Percentiles rank a stretch among this genome's conserved stretches.
Evolutionary conservation across 2,329 filamentous ascomycete genomes (phyloP).

Genomic region (Alternaria brassicicola): DNA sequence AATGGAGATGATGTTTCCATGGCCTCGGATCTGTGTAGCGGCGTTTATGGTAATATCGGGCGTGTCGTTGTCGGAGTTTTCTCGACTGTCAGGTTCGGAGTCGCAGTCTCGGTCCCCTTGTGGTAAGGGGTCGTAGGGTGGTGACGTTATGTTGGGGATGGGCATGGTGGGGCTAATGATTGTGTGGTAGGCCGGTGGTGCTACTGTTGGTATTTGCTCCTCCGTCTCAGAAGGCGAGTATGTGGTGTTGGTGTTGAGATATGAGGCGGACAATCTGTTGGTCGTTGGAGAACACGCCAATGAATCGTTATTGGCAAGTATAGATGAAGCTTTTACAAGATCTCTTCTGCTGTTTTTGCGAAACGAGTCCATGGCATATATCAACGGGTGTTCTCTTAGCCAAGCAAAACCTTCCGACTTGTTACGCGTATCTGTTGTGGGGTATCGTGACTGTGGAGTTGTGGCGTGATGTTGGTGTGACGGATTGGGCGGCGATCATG

Average conservation of each 20-base stretch:
- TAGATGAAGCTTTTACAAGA: constrained; percentile 29
- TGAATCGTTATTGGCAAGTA: constrained; percentile 3
- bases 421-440: constrained; percentile 6
- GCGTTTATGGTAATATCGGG: constrained; percentile 47
- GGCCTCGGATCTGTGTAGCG: constrained; percentile 41
- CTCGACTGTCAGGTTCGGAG: not conserved
- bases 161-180: constrained; percentile 31
- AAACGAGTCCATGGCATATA: constrained; percentile 31
- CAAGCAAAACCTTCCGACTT: not conserved
- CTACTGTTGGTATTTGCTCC: constrained; percentile 11
- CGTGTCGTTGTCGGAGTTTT: constrained; percentile 8
- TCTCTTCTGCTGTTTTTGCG: constrained; percentile 21
- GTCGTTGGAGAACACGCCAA: constrained; percentile 3
- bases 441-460: constrained; percentile 27
- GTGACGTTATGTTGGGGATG: constrained; percentile 26
- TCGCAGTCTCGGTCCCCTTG: constrained; percentile 16
- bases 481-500: constrained; percentile 28
- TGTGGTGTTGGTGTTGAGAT: not conserved
- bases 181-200: constrained; percentile 42
- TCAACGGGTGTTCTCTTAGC: constrained; percentile 4
- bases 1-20: constrained; percentile 44
- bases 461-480: constrained; percentile 45
- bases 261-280: not conserved
- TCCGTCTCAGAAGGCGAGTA: not conserved
- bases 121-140: constrained; percentile 27